Evolutionary conservation across 495 filamentous ascomycete genomes (phyloP).

Genomic region (Neurospora pannonica): DNA sequence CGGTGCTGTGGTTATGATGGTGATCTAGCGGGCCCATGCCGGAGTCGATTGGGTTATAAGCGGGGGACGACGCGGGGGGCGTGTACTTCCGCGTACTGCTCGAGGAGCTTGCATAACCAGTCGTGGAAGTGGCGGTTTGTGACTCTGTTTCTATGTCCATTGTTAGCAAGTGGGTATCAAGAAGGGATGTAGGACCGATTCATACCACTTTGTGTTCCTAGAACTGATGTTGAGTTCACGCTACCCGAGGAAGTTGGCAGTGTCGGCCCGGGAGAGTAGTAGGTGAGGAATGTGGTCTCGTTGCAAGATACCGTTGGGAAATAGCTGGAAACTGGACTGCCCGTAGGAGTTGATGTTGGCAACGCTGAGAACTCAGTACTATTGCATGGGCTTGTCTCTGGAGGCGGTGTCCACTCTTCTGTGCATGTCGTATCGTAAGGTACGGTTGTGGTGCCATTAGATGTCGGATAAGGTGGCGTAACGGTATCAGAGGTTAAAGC

Average conservation of each 20-base stretch:
- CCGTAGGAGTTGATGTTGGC: neutral
- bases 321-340: neutral
- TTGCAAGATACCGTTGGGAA: slow-evolving; percentile 9
- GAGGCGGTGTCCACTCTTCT: slow-evolving; percentile 1
- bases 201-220: neutral
- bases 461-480: slow-evolving; percentile 8
- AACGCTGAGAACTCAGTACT: neutral
- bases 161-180: neutral
- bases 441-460: slow-evolving; percentile 2
- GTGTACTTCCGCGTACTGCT: neutral
- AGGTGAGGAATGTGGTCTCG: slow-evolving; percentile 10
- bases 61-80: neutral
- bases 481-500: neutral
- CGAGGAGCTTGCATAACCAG: neutral
- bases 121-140: neutral
- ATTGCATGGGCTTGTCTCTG: slow-evolving; percentile 8
- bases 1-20: slow-evolving; percentile 12
- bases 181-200: neutral
- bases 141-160: neutral
- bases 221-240: slow-evolving; percentile 4
- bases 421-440: slow-evolving; percentile 13
- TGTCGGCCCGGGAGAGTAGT: neutral
- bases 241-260: neutral
- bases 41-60: slow-evolving; percentile 12
- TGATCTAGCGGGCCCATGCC: slow-evolving; percentile 17